Evolutionary conservation across 1,284 basidiomycete species (phyloP).

Genomic region (Pascua guehoae): DNA sequence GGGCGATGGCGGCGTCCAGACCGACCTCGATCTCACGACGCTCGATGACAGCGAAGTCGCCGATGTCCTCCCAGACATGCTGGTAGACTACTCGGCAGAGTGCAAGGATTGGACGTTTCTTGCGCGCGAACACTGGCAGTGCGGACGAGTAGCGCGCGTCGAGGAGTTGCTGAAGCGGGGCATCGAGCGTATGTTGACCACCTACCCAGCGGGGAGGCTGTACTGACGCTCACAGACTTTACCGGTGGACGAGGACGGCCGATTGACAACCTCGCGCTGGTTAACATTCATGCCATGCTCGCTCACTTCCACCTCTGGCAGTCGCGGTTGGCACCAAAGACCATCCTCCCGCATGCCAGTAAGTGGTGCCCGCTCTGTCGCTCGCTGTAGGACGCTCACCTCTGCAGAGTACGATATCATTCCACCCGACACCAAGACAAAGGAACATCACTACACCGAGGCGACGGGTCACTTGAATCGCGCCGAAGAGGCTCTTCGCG

Average conservation of each 20-base stretch:
- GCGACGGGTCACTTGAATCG: slow-evolving; percentile 68
- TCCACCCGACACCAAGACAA: slow-evolving; percentile 56
- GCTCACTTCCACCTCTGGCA: slow-evolving; percentile 77
- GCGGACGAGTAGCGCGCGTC: slow-evolving; percentile 35
- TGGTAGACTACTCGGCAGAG: slow-evolving; percentile 43
- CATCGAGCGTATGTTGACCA: slow-evolving; percentile 40
- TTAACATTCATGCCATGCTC: slow-evolving; percentile 69
- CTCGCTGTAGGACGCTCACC: slow-evolving; percentile 13
- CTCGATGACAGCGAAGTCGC: slow-evolving; percentile 42
- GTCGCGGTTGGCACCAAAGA: slow-evolving; percentile 75
- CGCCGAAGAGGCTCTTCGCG: slow-evolving; percentile 64
- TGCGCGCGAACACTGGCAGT: slow-evolving; percentile 48
- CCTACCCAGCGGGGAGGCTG: background rate
- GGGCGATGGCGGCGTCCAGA: slow-evolving; percentile 42
- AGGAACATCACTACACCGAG: slow-evolving; percentile 62
- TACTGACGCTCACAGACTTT: slow-evolving; percentile 26
- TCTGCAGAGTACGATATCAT: slow-evolving; percentile 65
- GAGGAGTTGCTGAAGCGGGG: slow-evolving; percentile 43
- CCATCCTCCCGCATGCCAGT: slow-evolving; percentile 69
- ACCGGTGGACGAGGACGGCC: slow-evolving; percentile 16
- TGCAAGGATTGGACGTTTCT: slow-evolving; percentile 49
- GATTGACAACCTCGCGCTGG: slow-evolving; percentile 48
- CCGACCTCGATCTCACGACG: slow-evolving; percentile 48
- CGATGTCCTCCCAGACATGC: slow-evolving; percentile 43
- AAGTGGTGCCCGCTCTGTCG: slow-evolving; percentile 39